Conservation (phyloP, 495 filamentous ascomycete genomes). For the Friedmanniomyces endolithicus region DNA sequence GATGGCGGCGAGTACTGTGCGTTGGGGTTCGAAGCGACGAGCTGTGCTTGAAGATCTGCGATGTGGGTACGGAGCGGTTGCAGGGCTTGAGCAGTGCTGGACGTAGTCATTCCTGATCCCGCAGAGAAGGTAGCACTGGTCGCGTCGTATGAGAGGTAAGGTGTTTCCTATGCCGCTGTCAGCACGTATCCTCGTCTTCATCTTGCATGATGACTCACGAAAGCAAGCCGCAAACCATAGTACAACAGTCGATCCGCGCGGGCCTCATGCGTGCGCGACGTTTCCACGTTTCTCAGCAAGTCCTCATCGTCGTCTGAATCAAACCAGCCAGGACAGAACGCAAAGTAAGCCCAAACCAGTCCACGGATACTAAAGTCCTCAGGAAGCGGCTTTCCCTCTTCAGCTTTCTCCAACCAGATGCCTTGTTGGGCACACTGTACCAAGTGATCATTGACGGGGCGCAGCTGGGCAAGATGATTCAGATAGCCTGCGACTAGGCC, state of each 20-base stretch:
- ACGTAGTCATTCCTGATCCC: not conserved
- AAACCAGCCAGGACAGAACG: conserved; percentile 64
- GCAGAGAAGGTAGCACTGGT: not conserved
- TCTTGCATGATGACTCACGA: not conserved
- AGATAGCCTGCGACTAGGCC: conserved; percentile 48
- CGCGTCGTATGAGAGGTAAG: conserved; percentile 7
- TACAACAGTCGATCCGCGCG: conserved; percentile 65
- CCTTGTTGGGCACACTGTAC: conserved; percentile 26
- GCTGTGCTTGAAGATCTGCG: not conserved
- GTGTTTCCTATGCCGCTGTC: not conserved
- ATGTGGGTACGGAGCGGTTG: not conserved
- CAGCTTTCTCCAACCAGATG: conserved; percentile 44
- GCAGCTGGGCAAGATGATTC: conserved; percentile 45
- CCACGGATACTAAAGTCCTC: conserved; percentile 79
- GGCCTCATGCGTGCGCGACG: conserved; percentile 47
- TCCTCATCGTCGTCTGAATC: conserved; percentile 56
- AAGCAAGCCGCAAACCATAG: conserved; percentile 34
- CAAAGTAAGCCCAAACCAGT: conserved; percentile 53
- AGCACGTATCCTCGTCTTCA: not conserved
- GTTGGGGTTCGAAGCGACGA: not conserved
- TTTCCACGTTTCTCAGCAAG: conserved; percentile 62
- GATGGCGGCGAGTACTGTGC: not conserved
- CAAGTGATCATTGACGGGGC: conserved; percentile 35
- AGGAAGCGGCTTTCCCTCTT: conserved; percentile 48
- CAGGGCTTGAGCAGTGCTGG: not conserved